These are phyloP conservation scores for Mariannaea sp. DNA, from an alignment of 2,329 filamentous ascomycete genomes.

Conservation along the genomic window DNA sequence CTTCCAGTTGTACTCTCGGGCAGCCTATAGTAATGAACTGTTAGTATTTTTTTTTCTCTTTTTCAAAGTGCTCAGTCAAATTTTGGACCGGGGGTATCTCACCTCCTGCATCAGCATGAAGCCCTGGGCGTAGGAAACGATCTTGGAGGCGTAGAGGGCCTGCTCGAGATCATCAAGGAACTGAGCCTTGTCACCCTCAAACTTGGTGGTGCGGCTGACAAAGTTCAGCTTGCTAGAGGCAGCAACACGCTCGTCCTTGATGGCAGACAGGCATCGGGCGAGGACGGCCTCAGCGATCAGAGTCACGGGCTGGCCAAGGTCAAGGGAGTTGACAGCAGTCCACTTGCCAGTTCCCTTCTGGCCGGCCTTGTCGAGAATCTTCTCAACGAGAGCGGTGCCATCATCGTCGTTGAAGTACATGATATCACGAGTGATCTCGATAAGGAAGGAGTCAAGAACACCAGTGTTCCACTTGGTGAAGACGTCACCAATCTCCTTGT, in stretches of 20 bases:
- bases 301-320: conserved; percentile 98
- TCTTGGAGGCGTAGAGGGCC: conserved; percentile 98
- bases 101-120: conserved; percentile 99
- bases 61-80: too few relatives aligned
- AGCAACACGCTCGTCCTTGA: conserved; percentile 90
- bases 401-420: conserved; percentile 98
- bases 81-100: conserved; percentile 42
- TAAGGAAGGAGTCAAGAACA: conserved; percentile 97
- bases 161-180: conserved; percentile 98
- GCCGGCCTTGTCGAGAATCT: conserved; percentile 97
- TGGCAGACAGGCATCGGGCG: conserved; percentile 87
- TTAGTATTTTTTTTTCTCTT: too few relatives aligned
- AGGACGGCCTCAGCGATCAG: conserved; percentile 97
- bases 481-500: conserved; percentile 95
- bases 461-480: conserved; percentile 98
- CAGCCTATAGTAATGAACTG: conserved; percentile 63
- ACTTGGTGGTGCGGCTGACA: conserved; percentile 74
- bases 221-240: conserved; percentile 78
- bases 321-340: conserved; percentile 98
- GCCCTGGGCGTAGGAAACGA: conserved; percentile 98
- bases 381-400: conserved; percentile 88
- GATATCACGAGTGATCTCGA: conserved; percentile 98
- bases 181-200: conserved; percentile 87
- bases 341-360: conserved; percentile 99
- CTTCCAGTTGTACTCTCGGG: conserved; percentile 96